Conservation (phyloP, 495 filamentous ascomycete species). For the Articulospora tetracladia region DNA sequence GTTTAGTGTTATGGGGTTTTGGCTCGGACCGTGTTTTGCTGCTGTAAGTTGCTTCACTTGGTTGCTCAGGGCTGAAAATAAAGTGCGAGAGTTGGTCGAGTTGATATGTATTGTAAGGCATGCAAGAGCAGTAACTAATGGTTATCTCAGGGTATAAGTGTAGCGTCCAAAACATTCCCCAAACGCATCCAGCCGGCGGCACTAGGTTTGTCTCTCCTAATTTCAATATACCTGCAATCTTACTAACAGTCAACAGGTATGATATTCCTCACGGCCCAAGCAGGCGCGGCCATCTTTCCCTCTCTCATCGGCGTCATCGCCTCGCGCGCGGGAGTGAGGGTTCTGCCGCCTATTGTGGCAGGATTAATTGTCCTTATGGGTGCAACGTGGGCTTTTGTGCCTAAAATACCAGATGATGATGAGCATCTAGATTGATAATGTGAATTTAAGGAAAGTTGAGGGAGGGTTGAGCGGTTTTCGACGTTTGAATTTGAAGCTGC, state of each 20-base stretch:
- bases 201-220: conserved; percentile 20
- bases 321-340: conserved; percentile 39
- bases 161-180: conserved; percentile 35
- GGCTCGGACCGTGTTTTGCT: conserved; percentile 43
- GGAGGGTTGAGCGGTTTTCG: too few relatives aligned
- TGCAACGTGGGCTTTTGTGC: conserved; percentile 42
- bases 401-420: conserved; percentile 13
- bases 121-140: background rate
- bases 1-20: conserved; percentile 55
- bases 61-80: background rate
- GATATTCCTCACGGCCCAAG: conserved; percentile 45
- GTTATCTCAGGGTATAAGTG: conserved; percentile 30
- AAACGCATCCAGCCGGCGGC: conserved; percentile 37
- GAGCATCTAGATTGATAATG: background rate
- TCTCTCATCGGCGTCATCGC: conserved; percentile 47
- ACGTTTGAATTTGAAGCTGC: too few relatives aligned
- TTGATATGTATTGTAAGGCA: background rate
- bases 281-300: conserved; percentile 47
- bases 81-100: background rate
- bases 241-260: conserved; percentile 22
- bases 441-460: too few relatives aligned
- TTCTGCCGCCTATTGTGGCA: conserved; percentile 47
- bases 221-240: background rate
- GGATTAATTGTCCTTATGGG: conserved; percentile 39
- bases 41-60: conserved; percentile 27